Percentiles rank a stretch among this genome's conserved stretches.
Evolutionary conservation across 1,139 yeast genomes (phyloP).

Genomic region (Candida freyschussii): DNA sequence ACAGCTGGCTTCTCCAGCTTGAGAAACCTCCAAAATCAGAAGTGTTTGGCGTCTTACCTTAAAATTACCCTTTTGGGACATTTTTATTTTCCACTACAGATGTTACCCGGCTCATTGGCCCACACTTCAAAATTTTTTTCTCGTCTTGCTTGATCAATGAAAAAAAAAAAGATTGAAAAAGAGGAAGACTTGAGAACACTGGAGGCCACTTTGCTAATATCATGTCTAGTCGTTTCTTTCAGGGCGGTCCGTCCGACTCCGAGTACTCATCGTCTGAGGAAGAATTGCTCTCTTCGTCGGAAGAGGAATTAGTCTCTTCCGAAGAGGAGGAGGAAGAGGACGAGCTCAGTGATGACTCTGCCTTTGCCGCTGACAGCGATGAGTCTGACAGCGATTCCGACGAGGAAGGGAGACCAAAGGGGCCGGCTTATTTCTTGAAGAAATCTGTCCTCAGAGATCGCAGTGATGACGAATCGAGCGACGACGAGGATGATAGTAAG

Average conservation of each 20-base stretch:
- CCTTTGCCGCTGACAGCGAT: conserved; percentile 32
- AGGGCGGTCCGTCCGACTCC: conserved; percentile 30
- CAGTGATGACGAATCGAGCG: conserved; percentile 45
- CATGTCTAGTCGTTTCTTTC: conserved; percentile 64
- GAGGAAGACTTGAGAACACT: not conserved
- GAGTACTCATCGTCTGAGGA: conserved; percentile 71
- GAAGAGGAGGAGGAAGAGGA: conserved; percentile 40
- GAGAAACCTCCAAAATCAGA: no score
- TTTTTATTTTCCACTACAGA: no score
- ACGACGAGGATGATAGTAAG: conserved; percentile 57
- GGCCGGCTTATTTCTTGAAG: conserved; percentile 57
- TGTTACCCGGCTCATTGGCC: no score
- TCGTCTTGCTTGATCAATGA: no score
- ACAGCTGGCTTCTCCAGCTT: no score
- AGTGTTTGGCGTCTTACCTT: no score
- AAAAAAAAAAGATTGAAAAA: conserved; percentile 14
- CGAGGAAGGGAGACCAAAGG: conserved; percentile 42
- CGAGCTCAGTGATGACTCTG: conserved; percentile 28
- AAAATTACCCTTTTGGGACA: no score
- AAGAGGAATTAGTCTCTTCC: conserved; percentile 50
- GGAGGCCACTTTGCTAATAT: not conserved
- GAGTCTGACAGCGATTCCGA: conserved; percentile 38
- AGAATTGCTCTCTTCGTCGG: conserved; percentile 67
- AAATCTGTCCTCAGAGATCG: conserved; percentile 45
- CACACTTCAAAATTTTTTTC: conserved; percentile 13